phyloP scores from a whole-genome alignment of 2,329 filamentous ascomycete species.

The Bipolaris gigantea region DNA sequence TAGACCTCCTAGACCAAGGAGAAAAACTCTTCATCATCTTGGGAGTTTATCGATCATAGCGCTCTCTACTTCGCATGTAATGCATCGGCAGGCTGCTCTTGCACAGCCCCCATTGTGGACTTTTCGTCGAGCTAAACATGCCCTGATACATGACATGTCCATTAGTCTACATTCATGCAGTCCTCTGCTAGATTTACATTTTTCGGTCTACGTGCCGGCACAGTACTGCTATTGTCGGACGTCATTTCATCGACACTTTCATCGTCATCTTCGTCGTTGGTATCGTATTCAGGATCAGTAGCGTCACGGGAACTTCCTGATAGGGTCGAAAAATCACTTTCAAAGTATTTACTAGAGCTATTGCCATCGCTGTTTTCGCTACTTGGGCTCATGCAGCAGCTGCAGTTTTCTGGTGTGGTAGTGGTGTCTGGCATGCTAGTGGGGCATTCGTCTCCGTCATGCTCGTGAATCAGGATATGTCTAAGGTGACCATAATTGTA shows the following conservation, averaged over 20 bases:
- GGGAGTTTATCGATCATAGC: neutral
- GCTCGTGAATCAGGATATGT: neutral
- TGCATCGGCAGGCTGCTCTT: neutral
- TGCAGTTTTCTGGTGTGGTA: neutral
- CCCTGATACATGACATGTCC: too few species aligned
- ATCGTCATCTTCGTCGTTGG: too few species aligned
- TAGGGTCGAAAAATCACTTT: neutral
- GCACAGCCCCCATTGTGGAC: neutral
- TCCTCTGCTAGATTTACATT: neutral
- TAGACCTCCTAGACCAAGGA: neutral
- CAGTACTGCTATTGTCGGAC: neutral
- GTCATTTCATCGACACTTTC: neutral
- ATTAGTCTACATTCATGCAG: too few species aligned
- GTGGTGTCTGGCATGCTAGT: neutral
- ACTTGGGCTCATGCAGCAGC: neutral
- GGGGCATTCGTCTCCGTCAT: neutral
- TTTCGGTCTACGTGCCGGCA: neutral
- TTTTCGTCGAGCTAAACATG: neutral
- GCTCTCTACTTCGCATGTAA: neutral
- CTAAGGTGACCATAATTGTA: slow-evolving; percentile 6
- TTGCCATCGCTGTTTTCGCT: too few species aligned
- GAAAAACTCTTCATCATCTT: neutral
- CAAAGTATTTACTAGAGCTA: neutral
- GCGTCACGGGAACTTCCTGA: neutral
- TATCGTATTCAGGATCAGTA: neutral